phyloP scores from a whole-genome alignment of 2,329 filamentous ascomycete genomes.

The Ramichloridium luteum region DNA sequence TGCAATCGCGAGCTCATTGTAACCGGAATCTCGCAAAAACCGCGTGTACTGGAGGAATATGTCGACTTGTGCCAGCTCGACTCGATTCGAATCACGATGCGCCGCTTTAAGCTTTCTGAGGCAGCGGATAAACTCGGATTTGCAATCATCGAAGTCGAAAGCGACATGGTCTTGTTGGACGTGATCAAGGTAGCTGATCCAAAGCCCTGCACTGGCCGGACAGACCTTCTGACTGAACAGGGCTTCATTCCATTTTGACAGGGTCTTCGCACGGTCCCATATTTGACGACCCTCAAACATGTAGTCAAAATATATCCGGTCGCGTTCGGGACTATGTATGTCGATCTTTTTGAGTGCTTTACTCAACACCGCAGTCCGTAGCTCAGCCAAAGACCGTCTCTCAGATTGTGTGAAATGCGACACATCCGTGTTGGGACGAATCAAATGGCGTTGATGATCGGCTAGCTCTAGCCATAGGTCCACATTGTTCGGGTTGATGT shows the following conservation, averaged over 20 bases:
- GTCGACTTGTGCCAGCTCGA: constrained; percentile 41
- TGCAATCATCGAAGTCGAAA: constrained; percentile 58
- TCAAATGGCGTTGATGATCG: constrained; percentile 58
- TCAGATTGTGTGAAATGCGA: constrained; percentile 47
- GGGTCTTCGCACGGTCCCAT: constrained; percentile 54
- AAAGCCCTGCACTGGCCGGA: constrained; percentile 50
- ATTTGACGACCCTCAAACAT: constrained; percentile 63
- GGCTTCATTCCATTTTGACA: constrained; percentile 53
- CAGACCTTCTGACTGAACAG: constrained; percentile 45
- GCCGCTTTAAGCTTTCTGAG: constrained; percentile 24
- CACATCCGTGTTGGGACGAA: constrained; percentile 39
- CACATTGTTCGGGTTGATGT: constrained; percentile 53
- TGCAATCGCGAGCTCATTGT: constrained; percentile 60
- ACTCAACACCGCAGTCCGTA: constrained; percentile 69
- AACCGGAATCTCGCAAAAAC: constrained; percentile 66
- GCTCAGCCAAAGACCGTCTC: constrained; percentile 56
- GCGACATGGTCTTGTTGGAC: constrained; percentile 52
- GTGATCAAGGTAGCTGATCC: constrained; percentile 62
- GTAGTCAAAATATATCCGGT: constrained; percentile 52
- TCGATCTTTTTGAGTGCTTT: constrained; percentile 54
- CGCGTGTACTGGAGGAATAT: constrained; percentile 62
- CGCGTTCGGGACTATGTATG: constrained; percentile 34
- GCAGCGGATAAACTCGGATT: constrained; percentile 47
- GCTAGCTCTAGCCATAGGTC: constrained; percentile 69
- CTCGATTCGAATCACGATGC: background rate